Evolutionary conservation across 441 rosid species (phyloP).

Genomic region (Adansonia gregorii): DNA sequence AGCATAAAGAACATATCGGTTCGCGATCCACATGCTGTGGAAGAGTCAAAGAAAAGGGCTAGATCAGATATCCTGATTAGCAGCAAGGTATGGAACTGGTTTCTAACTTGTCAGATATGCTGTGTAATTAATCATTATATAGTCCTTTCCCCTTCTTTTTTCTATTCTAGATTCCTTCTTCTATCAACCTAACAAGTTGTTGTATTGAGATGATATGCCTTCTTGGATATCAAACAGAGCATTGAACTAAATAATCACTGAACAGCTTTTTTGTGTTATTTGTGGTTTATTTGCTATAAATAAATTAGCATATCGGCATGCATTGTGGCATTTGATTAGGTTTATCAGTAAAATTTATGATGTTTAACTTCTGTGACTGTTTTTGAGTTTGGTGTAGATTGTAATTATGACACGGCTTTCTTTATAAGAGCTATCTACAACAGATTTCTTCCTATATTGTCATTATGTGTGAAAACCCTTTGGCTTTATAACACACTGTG

Average conservation of each 20-base stretch:
- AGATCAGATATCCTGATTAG: slow-evolving; percentile 57
- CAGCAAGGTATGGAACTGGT: slow-evolving; percentile 55
- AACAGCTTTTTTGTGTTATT: neutral
- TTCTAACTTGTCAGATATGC: neutral
- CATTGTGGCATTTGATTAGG: neutral
- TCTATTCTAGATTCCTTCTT: neutral
- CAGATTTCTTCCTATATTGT: neutral
- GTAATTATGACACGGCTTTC: neutral
- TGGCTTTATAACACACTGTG: neutral
- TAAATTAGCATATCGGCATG: neutral
- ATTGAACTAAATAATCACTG: neutral
- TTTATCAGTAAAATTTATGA: neutral
- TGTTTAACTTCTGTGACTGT: neutral
- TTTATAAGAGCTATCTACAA: slow-evolving; percentile 3
- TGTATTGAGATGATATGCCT: neutral
- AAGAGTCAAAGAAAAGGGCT: slow-evolving; percentile 59
- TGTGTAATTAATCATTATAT: neutral
- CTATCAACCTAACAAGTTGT: neutral
- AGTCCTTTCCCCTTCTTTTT: neutral
- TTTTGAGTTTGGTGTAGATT: slow-evolving; percentile 19
- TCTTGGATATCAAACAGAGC: neutral
- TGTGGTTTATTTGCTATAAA: neutral
- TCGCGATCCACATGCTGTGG: slow-evolving; percentile 60
- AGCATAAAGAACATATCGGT: slow-evolving; percentile 65
- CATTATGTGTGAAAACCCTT: neutral